Evolutionary conservation across 2,329 filamentous ascomycete species (phyloP).

Genomic region (Penicillium griseofulvum): DNA sequence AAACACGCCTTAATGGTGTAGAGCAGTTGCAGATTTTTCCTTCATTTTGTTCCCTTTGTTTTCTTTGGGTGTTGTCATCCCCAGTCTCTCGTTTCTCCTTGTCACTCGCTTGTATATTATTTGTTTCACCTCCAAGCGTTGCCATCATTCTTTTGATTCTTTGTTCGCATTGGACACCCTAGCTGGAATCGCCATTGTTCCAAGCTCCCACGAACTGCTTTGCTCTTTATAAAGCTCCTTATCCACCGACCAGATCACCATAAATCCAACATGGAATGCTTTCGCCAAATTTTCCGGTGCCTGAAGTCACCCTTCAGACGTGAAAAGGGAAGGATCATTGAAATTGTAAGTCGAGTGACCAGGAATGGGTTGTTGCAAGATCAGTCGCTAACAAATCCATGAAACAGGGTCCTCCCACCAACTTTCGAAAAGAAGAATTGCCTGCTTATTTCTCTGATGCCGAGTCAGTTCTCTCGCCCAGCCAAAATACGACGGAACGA

Average conservation of each 20-base stretch:
- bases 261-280: conserved; percentile 34
- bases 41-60: conserved; percentile 16
- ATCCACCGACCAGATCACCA: not conserved
- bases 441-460: conserved; percentile 40
- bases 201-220: not conserved
- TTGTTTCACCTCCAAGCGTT: conserved; percentile 16
- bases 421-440: conserved; percentile 45
- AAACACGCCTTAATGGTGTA: conserved; percentile 30
- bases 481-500: conserved; percentile 14
- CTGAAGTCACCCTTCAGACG: conserved; percentile 35
- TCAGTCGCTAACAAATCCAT: conserved; percentile 10
- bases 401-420: conserved; percentile 42
- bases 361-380: not conserved
- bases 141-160: conserved; percentile 7
- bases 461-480: conserved; percentile 33
- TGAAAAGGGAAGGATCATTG: conserved; percentile 30
- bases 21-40: conserved; percentile 17
- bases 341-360: conserved; percentile 32
- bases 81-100: conserved; percentile 26
- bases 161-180: conserved; percentile 4
- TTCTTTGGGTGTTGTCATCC: conserved; percentile 12
- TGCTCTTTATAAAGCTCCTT: conserved; percentile 6
- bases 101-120: conserved; percentile 21
- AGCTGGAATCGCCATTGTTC: not conserved
- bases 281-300: conserved; percentile 36